These are phyloP conservation scores for Ogataea salicorniae DNA, from an alignment of 805 yeast species.

Conservation along the genomic window DNA sequence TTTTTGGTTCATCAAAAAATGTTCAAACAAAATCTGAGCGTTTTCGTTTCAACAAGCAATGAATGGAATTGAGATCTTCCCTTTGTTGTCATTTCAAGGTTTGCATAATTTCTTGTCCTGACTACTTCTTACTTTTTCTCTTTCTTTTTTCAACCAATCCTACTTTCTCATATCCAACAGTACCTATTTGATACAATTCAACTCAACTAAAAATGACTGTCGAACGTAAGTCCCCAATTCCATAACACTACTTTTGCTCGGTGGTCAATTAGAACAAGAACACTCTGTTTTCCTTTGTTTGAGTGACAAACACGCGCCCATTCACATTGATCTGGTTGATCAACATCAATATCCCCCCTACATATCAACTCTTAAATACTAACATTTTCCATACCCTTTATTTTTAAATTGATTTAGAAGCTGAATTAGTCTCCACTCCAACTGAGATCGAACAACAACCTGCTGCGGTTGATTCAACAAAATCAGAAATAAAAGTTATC, in stretches of 20 bases:
- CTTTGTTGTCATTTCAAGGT: no score
- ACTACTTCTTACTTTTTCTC: no score
- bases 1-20: no score
- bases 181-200: neutral
- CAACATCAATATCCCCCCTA: no score
- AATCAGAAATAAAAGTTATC: conserved; percentile 51
- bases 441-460: no score
- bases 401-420: no score
- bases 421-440: no score
- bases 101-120: no score
- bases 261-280: neutral
- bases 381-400: neutral
- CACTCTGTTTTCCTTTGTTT: neutral
- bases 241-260: neutral
- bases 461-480: conserved; percentile 4
- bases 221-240: conserved; percentile 15
- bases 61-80: no score
- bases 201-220: conserved; percentile 12
- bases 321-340: neutral
- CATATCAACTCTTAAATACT: neutral
- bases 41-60: no score
- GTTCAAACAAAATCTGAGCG: no score
- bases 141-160: no score
- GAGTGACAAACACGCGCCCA: neutral
- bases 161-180: neutral